Evolutionary conservation across 2,329 filamentous ascomycete species (phyloP), one percentile per base, ranked within the genome.

Genomic region (Neofusicoccum kwambonambiense): DNA sequence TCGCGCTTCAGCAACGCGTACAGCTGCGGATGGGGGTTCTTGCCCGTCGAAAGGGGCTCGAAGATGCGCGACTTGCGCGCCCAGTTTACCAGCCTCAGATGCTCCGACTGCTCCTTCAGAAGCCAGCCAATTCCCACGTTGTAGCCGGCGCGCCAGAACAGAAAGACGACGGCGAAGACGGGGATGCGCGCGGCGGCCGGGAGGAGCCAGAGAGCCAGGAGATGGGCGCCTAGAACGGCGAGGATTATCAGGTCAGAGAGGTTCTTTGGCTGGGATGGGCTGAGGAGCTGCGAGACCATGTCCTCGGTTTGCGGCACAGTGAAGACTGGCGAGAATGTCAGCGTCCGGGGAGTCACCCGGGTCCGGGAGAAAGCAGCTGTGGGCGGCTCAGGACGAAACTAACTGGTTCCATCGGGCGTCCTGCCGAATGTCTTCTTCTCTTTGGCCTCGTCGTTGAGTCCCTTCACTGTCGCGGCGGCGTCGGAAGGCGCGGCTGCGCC

Each of bases 251-350:
- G 80, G 78, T 99, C 95, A 67, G 93, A 95, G 44, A 96, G 77
- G 76, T 98, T 98, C 83, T 99, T 99, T 62, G 95, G 93, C 76
- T 98, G 90, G 70, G 90, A 91, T 60, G 95, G 95, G 72, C 96
- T 95, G 71, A 99, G 87, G 64, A 99, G 86, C 80, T 98, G 95
- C 60, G 94, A 96, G 71, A 99, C 94, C 95, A 99, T 98, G 80
- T 99, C 95, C 83, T 97, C 93, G 64, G 95, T 99, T 68, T 92
- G 89, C 54, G 95, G 95, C 63, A 99, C 95, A 65, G 92, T 90
- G 76, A 99, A 99, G 72, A 97, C 95, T 98, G 73, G 31, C 17
- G 9, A 22, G n/a, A 22, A 31, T 5, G 50, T 64, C 37, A 57
- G 62, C 51, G 22, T n/a, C 13, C 42, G 35, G 15, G 52, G 34